phyloP scores from a whole-genome alignment of 1,284 basidiomycete genomes.

The Ganoderma lucidum region DNA sequence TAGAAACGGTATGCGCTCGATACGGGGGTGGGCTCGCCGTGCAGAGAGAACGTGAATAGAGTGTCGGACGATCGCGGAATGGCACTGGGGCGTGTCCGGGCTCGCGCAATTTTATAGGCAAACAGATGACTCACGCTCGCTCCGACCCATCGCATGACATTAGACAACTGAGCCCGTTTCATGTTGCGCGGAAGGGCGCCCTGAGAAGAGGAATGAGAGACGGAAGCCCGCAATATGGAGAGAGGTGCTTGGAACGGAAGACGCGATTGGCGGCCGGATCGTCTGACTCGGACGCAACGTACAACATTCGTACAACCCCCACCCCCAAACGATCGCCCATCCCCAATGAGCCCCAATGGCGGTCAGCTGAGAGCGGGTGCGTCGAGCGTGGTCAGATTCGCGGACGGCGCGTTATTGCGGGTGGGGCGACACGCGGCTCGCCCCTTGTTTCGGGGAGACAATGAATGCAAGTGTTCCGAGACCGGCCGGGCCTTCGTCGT shows the following conservation, averaged over 20 bases:
- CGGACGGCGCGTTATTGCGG: background rate
- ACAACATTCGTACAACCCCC: background rate
- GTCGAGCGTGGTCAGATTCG: constrained; percentile 1
- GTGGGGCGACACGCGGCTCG: background rate
- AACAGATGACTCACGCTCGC: constrained; percentile 2
- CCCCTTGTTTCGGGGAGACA: constrained; percentile 2
- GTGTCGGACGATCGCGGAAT: constrained; percentile 9
- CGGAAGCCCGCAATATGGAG: constrained; percentile 6
- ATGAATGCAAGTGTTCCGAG: background rate
- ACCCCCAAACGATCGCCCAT: background rate
- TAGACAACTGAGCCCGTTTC: background rate
- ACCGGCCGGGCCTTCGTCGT: background rate
- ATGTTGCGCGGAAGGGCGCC: background rate
- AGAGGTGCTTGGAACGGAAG: background rate
- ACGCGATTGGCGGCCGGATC: background rate
- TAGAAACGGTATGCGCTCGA: background rate
- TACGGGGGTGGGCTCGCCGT: background rate
- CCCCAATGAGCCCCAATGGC: background rate
- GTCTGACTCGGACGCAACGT: background rate
- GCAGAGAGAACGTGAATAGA: constrained; percentile 3
- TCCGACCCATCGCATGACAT: constrained; percentile 1
- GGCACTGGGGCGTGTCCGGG: background rate
- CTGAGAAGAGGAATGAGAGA: background rate
- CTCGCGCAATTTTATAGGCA: background rate
- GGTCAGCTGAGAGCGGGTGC: constrained; percentile 3